phyloP scores from a whole-genome alignment of 2,329 filamentous ascomycete species.

The Fusarium verrucosum region DNA sequence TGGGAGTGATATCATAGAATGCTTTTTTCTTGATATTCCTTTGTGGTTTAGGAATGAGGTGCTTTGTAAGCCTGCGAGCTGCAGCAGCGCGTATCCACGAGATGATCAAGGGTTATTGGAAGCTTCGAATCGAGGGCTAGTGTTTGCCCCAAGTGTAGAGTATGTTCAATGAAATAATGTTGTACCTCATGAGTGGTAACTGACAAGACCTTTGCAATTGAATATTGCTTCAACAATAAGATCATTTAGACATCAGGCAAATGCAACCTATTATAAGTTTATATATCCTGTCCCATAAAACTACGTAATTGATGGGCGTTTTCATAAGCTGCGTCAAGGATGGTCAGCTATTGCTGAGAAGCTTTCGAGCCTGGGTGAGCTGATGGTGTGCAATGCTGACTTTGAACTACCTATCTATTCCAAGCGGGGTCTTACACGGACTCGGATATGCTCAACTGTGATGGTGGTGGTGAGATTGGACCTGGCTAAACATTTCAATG shows the following conservation, averaged over 20 bases:
- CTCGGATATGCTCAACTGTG: neutral
- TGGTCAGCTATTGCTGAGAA: neutral
- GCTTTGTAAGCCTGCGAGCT: neutral
- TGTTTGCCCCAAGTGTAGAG: neutral
- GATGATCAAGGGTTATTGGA: too few relatives aligned
- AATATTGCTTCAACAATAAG: neutral
- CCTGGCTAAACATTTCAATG: neutral
- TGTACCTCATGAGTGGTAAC: too few relatives aligned
- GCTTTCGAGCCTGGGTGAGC: neutral
- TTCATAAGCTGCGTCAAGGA: neutral
- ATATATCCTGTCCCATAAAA: neutral
- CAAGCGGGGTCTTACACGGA: neutral
- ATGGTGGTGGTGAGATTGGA: neutral
- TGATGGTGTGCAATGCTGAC: conserved; percentile 9
- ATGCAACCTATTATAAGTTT: too few relatives aligned
- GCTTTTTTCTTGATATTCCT: neutral
- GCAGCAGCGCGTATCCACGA: neutral
- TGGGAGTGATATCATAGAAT: neutral
- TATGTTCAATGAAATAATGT: too few relatives aligned
- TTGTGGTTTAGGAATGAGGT: neutral
- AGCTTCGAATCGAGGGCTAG: too few relatives aligned
- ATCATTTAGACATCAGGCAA: neutral
- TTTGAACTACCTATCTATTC: neutral
- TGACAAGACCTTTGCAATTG: neutral
- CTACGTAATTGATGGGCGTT: neutral